Base-by-base conservation (phyloP, 305 asterid genomes). In the Striga hermonthica region DNA sequence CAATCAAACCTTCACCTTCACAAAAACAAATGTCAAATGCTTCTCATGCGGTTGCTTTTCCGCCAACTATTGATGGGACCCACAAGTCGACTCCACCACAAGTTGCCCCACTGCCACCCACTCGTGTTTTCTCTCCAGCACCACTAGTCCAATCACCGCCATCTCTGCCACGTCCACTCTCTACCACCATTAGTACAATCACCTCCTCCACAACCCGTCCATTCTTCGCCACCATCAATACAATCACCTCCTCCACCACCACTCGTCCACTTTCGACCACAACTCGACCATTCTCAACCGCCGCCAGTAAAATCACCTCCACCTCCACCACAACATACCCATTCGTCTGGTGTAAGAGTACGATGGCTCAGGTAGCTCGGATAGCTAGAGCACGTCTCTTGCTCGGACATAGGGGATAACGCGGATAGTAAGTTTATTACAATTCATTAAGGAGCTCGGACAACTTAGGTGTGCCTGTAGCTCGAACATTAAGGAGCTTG, bases 51-150 rank as follows among this genome's bases (percentile, higher is more conserved):
- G 12, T 22, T 8, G 1, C 65, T 4, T 2, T 40, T 7, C 64
- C 50, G 1, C 64, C 64, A 14, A 60, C 37, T 36, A 8, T 14
- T 0, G 64, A 48, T 38, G 49, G 48, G 6, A 1, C 13, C 8
- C 15, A 28, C 65, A 9, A 66, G 44, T 66, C 73, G 6, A 14
- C 68, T 5, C 69, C 73, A 37, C 52, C 76, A 0, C 53, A 53
- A 7, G 13, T 11, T 35, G 40, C 31, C 13, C 57, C 57, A 3
- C 9, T 38, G 4, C 40, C 47, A 9, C 16, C 52, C 31, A 22
- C 31, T 2, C 31, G 2, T 22, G 31, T 22, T 22, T 22, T 22
- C 31, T 22, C 31, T 22, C 31, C 31, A 12, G 62, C 72, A 66
- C 59, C 66, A 59, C 9, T 36, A 1, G 57, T 7, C n/a, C 67